Conservation (phyloP, 2,329 filamentous ascomycete genomes). For the Penicillium corylophilum region DNA sequence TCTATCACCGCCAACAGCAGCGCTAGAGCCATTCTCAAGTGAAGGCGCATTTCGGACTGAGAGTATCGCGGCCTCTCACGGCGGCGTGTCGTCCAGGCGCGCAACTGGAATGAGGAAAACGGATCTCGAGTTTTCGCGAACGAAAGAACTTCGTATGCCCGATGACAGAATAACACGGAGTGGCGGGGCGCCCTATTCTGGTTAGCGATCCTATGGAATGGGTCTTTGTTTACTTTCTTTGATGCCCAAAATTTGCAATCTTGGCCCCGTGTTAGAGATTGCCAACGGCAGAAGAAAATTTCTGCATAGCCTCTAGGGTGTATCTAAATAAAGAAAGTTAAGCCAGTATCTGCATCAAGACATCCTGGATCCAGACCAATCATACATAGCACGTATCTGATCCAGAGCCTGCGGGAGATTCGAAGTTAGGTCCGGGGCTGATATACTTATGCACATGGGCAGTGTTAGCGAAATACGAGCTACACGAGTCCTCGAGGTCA, state of each 20-base stretch:
- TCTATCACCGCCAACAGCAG: constrained; percentile 2
- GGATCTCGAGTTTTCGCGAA: neutral
- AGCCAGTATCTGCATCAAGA: neutral
- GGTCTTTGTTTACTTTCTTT: constrained; percentile 13
- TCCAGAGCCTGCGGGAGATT: neutral
- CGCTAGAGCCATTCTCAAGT: neutral
- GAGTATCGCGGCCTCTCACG: neutral
- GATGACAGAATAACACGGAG: neutral
- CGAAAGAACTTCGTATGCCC: too few species aligned
- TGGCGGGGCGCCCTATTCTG: neutral
- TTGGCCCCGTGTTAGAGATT: neutral
- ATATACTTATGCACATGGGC: neutral
- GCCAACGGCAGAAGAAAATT: neutral
- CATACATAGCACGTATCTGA: neutral
- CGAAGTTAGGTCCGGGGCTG: neutral
- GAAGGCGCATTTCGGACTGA: constrained; percentile 1
- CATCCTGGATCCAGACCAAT: neutral
- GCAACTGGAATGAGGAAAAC: too few species aligned
- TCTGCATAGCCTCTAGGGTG: neutral
- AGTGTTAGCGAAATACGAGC: neutral
- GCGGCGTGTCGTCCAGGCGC: neutral
- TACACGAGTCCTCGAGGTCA: neutral
- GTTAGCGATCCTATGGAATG: neutral
- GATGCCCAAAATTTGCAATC: neutral
- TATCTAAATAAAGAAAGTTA: neutral